Conservation (phyloP, 805 yeast species). For the Huiozyma naganishii region DNA sequence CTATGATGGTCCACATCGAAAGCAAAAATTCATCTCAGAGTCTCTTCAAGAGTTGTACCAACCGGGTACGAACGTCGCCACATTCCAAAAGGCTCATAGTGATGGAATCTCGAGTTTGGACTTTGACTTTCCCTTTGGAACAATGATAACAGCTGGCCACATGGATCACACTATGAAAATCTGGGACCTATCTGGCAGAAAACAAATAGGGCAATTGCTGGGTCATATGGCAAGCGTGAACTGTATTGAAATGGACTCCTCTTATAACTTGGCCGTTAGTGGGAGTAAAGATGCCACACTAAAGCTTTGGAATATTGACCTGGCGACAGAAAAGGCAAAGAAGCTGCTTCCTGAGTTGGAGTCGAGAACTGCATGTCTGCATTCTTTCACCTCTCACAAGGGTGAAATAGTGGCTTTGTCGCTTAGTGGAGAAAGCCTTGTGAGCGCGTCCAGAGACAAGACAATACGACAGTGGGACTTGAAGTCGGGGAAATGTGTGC, state of each 20-base stretch:
- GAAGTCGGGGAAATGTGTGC: conserved; percentile 51
- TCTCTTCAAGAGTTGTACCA: conserved; percentile 5
- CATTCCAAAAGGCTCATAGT: conserved; percentile 40
- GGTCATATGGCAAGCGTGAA: conserved; percentile 59
- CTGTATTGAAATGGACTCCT: conserved; percentile 49
- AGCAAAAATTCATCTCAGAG: conserved; percentile 5
- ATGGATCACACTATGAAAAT: conserved; percentile 69
- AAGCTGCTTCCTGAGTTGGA: conserved; percentile 14
- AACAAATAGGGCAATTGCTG: conserved; percentile 39
- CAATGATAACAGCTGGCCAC: conserved; percentile 59
- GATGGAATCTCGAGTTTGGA: conserved; percentile 47
- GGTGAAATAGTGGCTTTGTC: conserved; percentile 57
- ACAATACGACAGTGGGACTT: conserved; percentile 73
- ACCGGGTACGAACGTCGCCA: conserved; percentile 39
- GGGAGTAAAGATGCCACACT: conserved; percentile 59
- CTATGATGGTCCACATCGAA: conserved; percentile 4
- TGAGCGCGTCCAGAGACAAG: conserved; percentile 59
- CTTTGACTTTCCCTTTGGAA: conserved; percentile 64
- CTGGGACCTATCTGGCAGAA: conserved; percentile 64
- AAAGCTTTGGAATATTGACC: conserved; percentile 46
- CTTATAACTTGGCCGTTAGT: conserved; percentile 27
- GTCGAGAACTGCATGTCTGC: conserved; percentile 29
- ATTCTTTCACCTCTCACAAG: conserved; percentile 51
- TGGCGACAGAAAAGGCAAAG: conserved; percentile 17
- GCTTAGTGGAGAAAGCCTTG: conserved; percentile 39